Evolutionary conservation across 371 early-diverging fungal genomes (phyloP).

Genomic region (Nematocida major): DNA sequence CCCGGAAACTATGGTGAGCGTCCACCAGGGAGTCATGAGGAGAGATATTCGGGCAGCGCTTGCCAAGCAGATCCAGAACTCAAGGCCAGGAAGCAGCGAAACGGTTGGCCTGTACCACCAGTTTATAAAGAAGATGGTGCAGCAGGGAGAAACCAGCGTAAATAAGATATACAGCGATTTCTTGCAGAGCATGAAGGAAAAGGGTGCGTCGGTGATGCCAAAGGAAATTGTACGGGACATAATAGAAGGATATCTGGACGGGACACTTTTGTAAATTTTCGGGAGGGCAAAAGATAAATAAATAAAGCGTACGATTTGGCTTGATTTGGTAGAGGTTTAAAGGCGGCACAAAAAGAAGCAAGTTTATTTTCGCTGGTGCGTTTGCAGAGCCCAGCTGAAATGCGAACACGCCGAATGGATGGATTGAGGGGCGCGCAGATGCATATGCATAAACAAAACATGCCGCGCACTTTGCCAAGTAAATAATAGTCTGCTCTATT

Average conservation of each 20-base stretch:
- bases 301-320: no score
- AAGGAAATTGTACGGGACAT: conserved; percentile 38
- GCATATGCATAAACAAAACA: no score
- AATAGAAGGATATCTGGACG: conserved; percentile 21
- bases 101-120: conserved; percentile 23
- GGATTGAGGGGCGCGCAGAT: no score
- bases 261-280: not conserved
- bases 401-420: no score
- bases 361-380: no score
- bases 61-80: not conserved
- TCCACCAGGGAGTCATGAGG: conserved; percentile 12
- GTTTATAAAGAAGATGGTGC: conserved; percentile 8
- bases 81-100: not conserved
- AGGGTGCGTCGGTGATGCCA: conserved; percentile 6
- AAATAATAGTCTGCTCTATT: no score
- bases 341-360: no score
- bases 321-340: no score
- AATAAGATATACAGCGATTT: conserved; percentile 32
- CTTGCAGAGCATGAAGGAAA: conserved; percentile 23
- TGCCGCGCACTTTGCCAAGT: no score
- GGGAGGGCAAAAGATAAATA: no score
- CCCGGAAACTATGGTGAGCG: not conserved
- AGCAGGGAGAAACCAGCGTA: not conserved
- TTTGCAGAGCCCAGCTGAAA: no score
- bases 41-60: conserved; percentile 19